Base-by-base conservation (phyloP, 495 filamentous ascomycete genomes). In the Talaromyces trachyspermus region DNA sequence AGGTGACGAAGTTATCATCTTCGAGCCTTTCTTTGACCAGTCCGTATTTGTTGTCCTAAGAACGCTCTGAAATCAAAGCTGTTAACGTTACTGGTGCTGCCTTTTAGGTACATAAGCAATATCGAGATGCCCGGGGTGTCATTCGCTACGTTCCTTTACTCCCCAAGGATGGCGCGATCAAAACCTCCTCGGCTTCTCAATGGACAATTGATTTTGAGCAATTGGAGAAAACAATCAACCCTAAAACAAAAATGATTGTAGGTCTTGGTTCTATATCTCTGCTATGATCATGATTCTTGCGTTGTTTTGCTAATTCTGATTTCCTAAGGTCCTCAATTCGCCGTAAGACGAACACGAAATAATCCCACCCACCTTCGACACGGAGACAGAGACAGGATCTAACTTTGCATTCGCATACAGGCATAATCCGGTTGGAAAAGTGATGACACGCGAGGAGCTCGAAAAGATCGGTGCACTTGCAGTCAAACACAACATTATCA, bases 1-100 rank as follows among this genome's bases (percentile, higher is more conserved):
- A 0, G 92, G 87, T 4, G 92, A 98, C 56, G 92, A 98, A 64
- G 94, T 96, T 42, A 95, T 98, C 33, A 79, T 98, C 44, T 95
- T 98, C 66, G 92, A 98, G 71, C 92, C 92, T 5, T 98, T 95
- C 71, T 98, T 96, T 59, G 92, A 98, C 68, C 92, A 98, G 81
- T 90, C 71, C 60, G 79, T 62, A 40, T 17, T 17, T 2, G 12
- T 9, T 23, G 0, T 3, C 5, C n/a, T n/a, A n/a, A 24, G 3
- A n/a, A 23, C 22, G 17, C n/a, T 32, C 35, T 4, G 10, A 5
- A 18, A 23, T 3, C n/a, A 33, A 30, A 22, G 9, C 7, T 23
- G n/a, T n/a, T n/a, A n/a, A n/a, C n/a, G n/a, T n/a, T n/a, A n/a
- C n/a, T n/a, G n/a, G n/a, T n/a, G n/a, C n/a, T n/a, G n/a, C n/a